Percentiles rank a stretch among this genome's conserved stretches.
phyloP scores from a whole-genome alignment of 2,329 filamentous ascomycete genomes.

The Fusarium sarcochroum region DNA sequence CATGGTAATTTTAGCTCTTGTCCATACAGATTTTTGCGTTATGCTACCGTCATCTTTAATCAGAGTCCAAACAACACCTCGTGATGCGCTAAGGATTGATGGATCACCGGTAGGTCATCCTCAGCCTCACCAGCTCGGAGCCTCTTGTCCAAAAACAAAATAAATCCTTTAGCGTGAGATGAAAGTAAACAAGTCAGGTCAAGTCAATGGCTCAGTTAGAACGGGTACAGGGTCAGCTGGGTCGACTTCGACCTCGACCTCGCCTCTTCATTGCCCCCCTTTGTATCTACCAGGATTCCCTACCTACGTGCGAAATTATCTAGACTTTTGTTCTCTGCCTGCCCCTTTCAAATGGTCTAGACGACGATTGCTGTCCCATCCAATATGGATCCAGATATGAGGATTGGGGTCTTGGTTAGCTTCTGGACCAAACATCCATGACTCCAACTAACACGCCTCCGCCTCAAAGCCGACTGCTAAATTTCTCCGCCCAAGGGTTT shows the following conservation, averaged over 20 bases:
- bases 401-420: conserved; percentile 10
- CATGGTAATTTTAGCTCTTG: conserved; percentile 8
- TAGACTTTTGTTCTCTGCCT: conserved; percentile 2
- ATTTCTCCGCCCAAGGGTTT: conserved; percentile 32
- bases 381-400: conserved; percentile 25
- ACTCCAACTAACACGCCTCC: conserved; percentile 11
- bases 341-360: conserved; percentile 15
- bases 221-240: background rate
- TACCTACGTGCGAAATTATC: conserved; percentile 10
- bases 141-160: conserved; percentile 2
- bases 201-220: no score
- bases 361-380: conserved; percentile 20
- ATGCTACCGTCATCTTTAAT: background rate
- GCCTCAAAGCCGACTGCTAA: conserved; percentile 11
- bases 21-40: conserved; percentile 8
- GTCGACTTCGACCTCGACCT: conserved; percentile 23
- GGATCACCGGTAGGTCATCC: conserved; percentile 10
- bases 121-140: conserved; percentile 34
- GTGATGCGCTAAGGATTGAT: conserved; percentile 31
- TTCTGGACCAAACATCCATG: background rate
- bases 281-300: conserved; percentile 22
- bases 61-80: conserved; percentile 11
- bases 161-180: conserved; percentile 4
- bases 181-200: conserved; percentile 1
- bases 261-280: conserved; percentile 37